Evolutionary conservation across 306 rosid genomes (phyloP), one percentile per base, ranked within the genome.

Genomic region (Phaseolus lunatus): DNA sequence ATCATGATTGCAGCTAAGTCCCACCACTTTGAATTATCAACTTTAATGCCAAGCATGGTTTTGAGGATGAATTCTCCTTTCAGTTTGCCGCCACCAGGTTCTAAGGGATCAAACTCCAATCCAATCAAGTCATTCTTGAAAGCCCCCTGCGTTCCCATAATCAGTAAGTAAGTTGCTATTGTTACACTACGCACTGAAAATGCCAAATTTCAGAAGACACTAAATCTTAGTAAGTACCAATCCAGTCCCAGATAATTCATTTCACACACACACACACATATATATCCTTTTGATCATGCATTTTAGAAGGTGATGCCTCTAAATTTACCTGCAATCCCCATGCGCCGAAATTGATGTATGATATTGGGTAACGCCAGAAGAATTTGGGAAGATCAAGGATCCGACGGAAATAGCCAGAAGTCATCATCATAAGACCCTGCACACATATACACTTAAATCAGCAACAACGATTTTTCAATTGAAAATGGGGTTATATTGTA

Each of bases 371-470:
- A 8, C 93, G 91, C 98, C 97, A 91, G 84, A 94, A 75, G 9
- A 86, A 44, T 80, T 84, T 91, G 5, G 98, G 97, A 85, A 94
- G 89, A 79, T 94, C 94, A 33, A 72, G 89, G 14, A 87, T 50
- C 20, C 67, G 82, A 43, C 91, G 87, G 74, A 94, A 94, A 82
- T 77, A 94, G 31, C 98, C 96, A 31, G 96, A 72, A 63, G 97
- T 90, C 98, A 94, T 86, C 96, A 92, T 87, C 96, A 94, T 89
- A 66, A 94, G 80, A 70, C 96, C 97, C 98, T 94, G 81, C 80
- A 54, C 29, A 31, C 11, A 6, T 33, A 52, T 33, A 24, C 24
- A 33, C 27, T 18, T 27, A 43, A 53, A 68, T 76, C 26, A 71
- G 33, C 31, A 74, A 6, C 72, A 49, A n/a, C 16, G 9, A 29